Evolutionary conservation across 805 yeast genomes (phyloP).

Genomic region (Metschnikowia kofuensis): DNA sequence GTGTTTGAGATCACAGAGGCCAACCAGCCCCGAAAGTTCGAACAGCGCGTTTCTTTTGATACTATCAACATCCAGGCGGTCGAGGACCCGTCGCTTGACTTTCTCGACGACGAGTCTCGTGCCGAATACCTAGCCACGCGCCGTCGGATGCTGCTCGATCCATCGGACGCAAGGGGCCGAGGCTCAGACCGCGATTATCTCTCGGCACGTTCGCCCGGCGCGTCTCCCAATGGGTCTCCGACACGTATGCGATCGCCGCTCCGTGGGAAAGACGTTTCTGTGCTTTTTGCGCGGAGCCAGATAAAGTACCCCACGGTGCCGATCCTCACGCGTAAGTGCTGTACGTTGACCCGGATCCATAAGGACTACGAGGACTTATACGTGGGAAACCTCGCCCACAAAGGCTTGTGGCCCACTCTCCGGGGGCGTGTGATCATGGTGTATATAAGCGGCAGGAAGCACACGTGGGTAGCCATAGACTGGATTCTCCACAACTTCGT

Average conservation of each 20-base stretch:
- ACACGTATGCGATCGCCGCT: constrained; percentile 16
- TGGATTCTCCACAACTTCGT: constrained; percentile 57
- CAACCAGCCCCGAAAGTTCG: constrained; percentile 13
- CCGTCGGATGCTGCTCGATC: constrained; percentile 14
- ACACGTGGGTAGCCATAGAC: constrained; percentile 82
- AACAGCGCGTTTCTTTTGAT: constrained; percentile 50
- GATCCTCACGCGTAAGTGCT: constrained; percentile 38
- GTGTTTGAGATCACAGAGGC: constrained; percentile 1
- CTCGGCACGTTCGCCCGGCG: constrained; percentile 9
- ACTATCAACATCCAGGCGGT: constrained; percentile 43
- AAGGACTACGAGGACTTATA: constrained; percentile 47
- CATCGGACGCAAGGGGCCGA: constrained; percentile 14
- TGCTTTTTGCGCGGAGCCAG: constrained; percentile 10
- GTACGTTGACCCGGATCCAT: constrained; percentile 48
- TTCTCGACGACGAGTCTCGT: constrained; percentile 17
- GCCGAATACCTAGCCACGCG: constrained; percentile 9
- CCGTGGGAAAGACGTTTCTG: constrained; percentile 16
- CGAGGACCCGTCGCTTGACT: constrained; percentile 20
- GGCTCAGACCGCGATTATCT: constrained; percentile 15
- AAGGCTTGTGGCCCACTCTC: constrained; percentile 35
- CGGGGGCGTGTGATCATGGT: constrained; percentile 57
- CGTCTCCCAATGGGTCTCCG: constrained; percentile 23
- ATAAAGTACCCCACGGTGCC: constrained; percentile 39
- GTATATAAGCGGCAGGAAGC: constrained; percentile 66
- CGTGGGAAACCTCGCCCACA: constrained; percentile 29